phyloP scores from a whole-genome alignment of 2,329 filamentous ascomycete species.

The Malbranchea cinnamomea region DNA sequence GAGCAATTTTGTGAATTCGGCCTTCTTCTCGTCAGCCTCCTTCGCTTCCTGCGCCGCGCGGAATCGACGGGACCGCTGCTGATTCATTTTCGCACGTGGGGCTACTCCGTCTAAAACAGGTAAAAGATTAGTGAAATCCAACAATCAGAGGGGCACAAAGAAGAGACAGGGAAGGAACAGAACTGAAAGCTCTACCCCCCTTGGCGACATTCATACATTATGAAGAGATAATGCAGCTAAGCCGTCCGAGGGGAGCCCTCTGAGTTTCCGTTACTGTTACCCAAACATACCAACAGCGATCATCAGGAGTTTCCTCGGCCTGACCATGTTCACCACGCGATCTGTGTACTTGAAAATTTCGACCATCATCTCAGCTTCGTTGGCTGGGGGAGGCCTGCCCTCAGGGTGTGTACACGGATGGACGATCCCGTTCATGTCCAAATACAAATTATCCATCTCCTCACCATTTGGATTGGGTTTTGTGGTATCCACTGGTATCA shows the following conservation, averaged over 20 bases:
- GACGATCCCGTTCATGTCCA: conserved; percentile 99
- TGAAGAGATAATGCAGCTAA: conserved; percentile 15
- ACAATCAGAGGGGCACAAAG: not conserved
- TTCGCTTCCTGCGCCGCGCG: conserved; percentile 85
- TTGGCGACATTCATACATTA: conserved; percentile 16
- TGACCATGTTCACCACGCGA: conserved; percentile 95
- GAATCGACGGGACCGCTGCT: conserved; percentile 91
- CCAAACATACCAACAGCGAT: conserved; percentile 65
- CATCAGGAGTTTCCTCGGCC: conserved; percentile 88
- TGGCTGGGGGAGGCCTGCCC: conserved; percentile 74
- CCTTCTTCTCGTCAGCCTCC: conserved; percentile 84
- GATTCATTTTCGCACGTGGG: conserved; percentile 98
- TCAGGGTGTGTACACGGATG: conserved; percentile 98
- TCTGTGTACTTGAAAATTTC: conserved; percentile 99
- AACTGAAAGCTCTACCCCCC: conserved; percentile 15
- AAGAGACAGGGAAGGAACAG: conserved; percentile 4
- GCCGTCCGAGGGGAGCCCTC: conserved; percentile 14
- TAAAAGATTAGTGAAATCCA: no score
- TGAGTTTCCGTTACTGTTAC: conserved; percentile 6
- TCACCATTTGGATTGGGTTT: conserved; percentile 89
- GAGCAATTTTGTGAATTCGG: conserved; percentile 71
- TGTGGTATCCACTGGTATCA: conserved; percentile 72
- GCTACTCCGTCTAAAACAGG: conserved; percentile 66
- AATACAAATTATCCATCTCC: conserved; percentile 93
- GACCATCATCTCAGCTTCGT: conserved; percentile 98